Percentiles rank a stretch among this genome's conserved stretches.
Conservation (phyloP, 768 basidiomycete species). For the Pleurotus pulmonarius region DNA sequence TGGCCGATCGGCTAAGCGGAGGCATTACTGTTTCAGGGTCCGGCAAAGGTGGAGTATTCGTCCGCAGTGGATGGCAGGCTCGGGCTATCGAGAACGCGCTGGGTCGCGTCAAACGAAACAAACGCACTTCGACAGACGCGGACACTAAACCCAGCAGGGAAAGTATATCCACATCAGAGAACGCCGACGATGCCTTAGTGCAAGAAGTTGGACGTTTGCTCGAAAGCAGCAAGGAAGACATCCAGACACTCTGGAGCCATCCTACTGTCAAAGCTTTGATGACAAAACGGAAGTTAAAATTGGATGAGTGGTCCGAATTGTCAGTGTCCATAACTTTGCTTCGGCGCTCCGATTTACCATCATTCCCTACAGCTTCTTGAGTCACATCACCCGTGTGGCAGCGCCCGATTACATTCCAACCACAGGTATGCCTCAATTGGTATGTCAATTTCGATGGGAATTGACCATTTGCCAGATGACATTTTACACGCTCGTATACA, state of each 20-base stretch:
- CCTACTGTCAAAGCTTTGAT: constrained; percentile 68
- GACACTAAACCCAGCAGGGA: constrained; percentile 30
- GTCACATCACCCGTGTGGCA: constrained; percentile 69
- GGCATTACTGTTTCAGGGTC: constrained; percentile 70
- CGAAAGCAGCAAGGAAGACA: constrained; percentile 55
- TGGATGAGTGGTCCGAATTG: constrained; percentile 91
- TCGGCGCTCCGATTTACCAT: not conserved
- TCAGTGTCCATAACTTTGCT: constrained; percentile 32
- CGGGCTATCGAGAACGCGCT: constrained; percentile 56
- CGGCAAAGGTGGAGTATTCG: constrained; percentile 73
- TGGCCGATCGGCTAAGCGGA: constrained; percentile 72
- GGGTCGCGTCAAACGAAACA: constrained; percentile 31
- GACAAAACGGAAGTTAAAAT: constrained; percentile 61
- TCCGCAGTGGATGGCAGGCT: constrained; percentile 80
- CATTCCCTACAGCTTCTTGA: constrained; percentile 59
- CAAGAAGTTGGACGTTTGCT: constrained; percentile 62
- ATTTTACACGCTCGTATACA: constrained; percentile 88
- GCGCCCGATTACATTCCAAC: constrained; percentile 68
- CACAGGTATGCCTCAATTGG: constrained; percentile 44
- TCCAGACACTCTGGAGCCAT: constrained; percentile 70
- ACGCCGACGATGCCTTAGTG: constrained; percentile 50
- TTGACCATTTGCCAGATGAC: constrained; percentile 50
- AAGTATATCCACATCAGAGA: constrained; percentile 24
- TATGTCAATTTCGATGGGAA: not conserved
- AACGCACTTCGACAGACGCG: constrained; percentile 24